Evolutionary conservation across 2,329 filamentous ascomycete genomes (phyloP).

Genomic region (Xylogone sp.): DNA sequence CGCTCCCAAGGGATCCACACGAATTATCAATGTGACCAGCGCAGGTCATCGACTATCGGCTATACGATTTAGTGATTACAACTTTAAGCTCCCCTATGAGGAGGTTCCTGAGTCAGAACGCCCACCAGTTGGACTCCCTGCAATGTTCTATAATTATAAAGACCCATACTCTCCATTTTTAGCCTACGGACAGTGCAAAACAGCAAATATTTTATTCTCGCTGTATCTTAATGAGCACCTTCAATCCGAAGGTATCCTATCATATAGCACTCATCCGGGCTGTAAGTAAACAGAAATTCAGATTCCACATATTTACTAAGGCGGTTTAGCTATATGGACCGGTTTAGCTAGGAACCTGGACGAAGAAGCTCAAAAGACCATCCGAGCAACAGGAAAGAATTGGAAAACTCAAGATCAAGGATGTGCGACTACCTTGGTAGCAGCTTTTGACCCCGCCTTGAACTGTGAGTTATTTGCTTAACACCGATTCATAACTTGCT

Average conservation of each 20-base stretch:
- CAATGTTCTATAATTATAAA: slow-evolving; percentile 6
- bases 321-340: slow-evolving; percentile 11
- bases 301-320: too few species aligned
- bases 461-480: slow-evolving; percentile 5
- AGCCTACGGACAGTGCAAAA: slow-evolving; percentile 37
- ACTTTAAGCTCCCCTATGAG: slow-evolving; percentile 21
- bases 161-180: slow-evolving; percentile 21
- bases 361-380: slow-evolving; percentile 8
- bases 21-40: slow-evolving; percentile 36
- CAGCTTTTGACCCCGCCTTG: slow-evolving; percentile 15
- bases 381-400: slow-evolving; percentile 5
- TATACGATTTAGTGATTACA: slow-evolving; percentile 32
- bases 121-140: slow-evolving; percentile 2
- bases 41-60: slow-evolving; percentile 32
- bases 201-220: slow-evolving; percentile 34
- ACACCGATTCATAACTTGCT: too few species aligned
- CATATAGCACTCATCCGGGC: slow-evolving; percentile 8
- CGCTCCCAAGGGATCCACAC: slow-evolving; percentile 3
- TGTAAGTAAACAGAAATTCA: too few species aligned
- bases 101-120: slow-evolving; percentile 12
- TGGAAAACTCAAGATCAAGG: slow-evolving; percentile 16
- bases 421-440: slow-evolving; percentile 13
- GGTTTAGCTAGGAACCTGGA: slow-evolving; percentile 11
- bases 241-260: background rate
- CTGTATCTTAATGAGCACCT: background rate